Conservation (phyloP, 768 basidiomycete species). For the Pleurotus platypus region DNA sequence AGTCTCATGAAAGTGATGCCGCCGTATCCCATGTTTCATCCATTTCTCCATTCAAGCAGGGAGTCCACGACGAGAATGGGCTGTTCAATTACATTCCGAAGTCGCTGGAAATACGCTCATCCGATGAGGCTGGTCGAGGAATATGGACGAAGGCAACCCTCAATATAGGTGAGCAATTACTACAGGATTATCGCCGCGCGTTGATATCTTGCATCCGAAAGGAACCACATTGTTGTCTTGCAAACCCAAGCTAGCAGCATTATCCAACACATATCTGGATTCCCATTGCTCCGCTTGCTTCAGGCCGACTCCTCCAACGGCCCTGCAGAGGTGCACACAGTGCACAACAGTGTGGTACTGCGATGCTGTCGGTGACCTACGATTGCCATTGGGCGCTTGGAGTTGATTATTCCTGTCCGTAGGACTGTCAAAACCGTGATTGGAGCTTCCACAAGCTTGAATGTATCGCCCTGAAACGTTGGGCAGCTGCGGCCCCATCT, state of each 20-base stretch:
- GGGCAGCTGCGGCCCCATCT: conserved; percentile 50
- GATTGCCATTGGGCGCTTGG: neutral
- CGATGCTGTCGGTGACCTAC: conserved; percentile 47
- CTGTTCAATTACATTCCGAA: conserved; percentile 33
- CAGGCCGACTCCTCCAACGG: conserved; percentile 26
- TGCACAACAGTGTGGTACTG: conserved; percentile 80
- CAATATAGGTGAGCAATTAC: conserved; percentile 30
- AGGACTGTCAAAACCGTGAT: conserved; percentile 71
- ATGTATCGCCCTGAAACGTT: conserved; percentile 64
- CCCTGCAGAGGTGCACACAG: conserved; percentile 66
- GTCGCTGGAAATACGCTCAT: conserved; percentile 33
- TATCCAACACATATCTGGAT: conserved; percentile 61
- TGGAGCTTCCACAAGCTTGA: conserved; percentile 78
- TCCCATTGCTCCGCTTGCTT: conserved; percentile 71
- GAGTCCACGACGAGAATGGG: conserved; percentile 16
- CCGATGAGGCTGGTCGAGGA: conserved; percentile 38
- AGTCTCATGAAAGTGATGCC: conserved; percentile 20
- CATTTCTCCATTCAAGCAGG: conserved; percentile 15
- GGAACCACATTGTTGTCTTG: conserved; percentile 57
- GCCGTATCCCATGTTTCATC: conserved; percentile 16
- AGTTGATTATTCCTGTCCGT: conserved; percentile 1
- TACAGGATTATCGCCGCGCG: neutral
- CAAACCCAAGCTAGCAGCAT: conserved; percentile 57
- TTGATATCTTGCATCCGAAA: conserved; percentile 21
- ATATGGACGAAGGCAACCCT: conserved; percentile 35